These are phyloP conservation scores for Vicia sativa DNA, from an alignment of 306 rosid genomes.

Conservation along the genomic window DNA sequence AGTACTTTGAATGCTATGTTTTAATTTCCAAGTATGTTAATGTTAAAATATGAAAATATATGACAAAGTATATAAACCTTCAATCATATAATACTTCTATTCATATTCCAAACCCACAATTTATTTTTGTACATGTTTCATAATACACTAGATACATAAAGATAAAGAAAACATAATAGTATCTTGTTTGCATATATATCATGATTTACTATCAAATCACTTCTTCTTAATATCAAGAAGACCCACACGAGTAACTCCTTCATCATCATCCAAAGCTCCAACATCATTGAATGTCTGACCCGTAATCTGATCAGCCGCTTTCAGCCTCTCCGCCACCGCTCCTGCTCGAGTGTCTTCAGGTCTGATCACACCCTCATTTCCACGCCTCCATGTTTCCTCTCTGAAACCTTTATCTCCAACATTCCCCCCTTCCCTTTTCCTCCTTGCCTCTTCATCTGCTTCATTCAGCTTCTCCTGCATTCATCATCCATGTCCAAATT, in stretches of 20 bases:
- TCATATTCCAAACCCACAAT: no score
- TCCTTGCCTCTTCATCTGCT: constrained; percentile 50
- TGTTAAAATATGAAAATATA: no score
- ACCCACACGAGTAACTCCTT: constrained; percentile 38
- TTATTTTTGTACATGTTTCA: no score
- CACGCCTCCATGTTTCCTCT: constrained; percentile 6
- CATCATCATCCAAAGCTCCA: constrained; percentile 53
- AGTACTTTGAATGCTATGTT: no score
- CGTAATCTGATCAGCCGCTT: constrained; percentile 56
- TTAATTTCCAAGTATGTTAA: no score
- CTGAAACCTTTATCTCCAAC: constrained; percentile 32
- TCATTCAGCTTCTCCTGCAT: constrained; percentile 66
- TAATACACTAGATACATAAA: no score
- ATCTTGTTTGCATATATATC: neutral
- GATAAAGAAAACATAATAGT: no score
- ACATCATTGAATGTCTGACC: constrained; percentile 73
- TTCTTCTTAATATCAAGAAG: constrained; percentile 34
- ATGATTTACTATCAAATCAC: neutral
- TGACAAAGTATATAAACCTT: no score
- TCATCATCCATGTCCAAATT: constrained; percentile 23
- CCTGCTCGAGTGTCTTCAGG: constrained; percentile 55
- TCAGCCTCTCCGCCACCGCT: constrained; percentile 46
- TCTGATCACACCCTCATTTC: constrained; percentile 36
- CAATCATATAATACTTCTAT: no score
- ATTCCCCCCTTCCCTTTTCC: constrained; percentile 54